Evolutionary conservation across 495 filamentous ascomycete species (phyloP).

Genomic region (Lepidopterella palustris): DNA sequence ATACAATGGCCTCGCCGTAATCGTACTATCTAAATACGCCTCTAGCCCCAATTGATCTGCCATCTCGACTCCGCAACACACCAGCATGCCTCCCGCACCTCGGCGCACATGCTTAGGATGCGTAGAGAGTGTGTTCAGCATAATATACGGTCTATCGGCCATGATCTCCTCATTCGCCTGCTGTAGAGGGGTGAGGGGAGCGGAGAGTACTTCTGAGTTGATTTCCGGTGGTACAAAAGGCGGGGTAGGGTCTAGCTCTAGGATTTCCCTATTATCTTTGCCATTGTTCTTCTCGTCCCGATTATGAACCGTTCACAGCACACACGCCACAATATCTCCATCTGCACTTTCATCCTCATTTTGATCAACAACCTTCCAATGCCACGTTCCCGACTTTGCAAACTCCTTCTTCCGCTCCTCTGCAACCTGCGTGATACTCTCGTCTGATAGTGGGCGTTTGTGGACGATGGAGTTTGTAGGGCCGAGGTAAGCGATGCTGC

Average conservation of each 20-base stretch:
- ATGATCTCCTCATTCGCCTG: slow-evolving; percentile 13
- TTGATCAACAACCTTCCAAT: neutral
- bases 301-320: neutral
- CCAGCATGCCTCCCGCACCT: slow-evolving; percentile 2
- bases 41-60: slow-evolving; percentile 3
- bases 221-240: slow-evolving; percentile 19
- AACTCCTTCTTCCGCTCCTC: slow-evolving; percentile 2
- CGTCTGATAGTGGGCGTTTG: neutral
- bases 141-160: slow-evolving; percentile 12
- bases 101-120: slow-evolving; percentile 3
- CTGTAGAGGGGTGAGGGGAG: slow-evolving; percentile 7
- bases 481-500: neutral
- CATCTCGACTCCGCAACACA: slow-evolving; percentile 6
- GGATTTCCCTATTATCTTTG: no score
- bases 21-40: neutral
- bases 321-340: neutral
- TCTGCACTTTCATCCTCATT: no score
- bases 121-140: slow-evolving; percentile 12
- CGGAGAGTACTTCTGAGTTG: slow-evolving; percentile 1
- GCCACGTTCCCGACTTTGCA: neutral
- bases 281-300: neutral
- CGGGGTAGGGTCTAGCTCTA: neutral
- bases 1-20: neutral
- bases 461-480: neutral
- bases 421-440: neutral